phyloP scores from a whole-genome alignment of 495 filamentous ascomycete species.

The Hypomontagnella submonticulosa region DNA sequence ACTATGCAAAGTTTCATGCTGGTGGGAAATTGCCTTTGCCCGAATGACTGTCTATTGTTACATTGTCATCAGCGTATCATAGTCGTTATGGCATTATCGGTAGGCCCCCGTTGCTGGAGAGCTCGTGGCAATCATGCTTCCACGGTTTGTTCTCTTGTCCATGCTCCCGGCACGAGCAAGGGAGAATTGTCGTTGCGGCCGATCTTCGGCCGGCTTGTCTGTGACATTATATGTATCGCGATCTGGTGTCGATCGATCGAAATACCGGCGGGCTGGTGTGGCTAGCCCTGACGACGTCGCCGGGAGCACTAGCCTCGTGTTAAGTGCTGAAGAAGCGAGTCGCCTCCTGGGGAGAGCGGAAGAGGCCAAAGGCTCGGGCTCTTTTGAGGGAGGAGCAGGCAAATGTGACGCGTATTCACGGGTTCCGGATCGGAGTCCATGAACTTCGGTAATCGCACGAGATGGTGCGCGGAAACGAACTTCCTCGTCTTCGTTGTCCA shows the following conservation, averaged over 20 bases:
- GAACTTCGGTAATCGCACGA: constrained; percentile 68
- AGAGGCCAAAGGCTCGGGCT: constrained; percentile 45
- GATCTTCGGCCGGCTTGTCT: constrained; percentile 57
- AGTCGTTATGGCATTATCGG: constrained; percentile 39
- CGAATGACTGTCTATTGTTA: constrained; percentile 43
- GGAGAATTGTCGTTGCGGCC: constrained; percentile 54
- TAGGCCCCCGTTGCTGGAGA: constrained; percentile 39
- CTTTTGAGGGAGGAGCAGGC: constrained; percentile 43
- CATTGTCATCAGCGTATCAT: constrained; percentile 46
- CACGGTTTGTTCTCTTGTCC: constrained; percentile 52
- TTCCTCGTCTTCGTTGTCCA: constrained; percentile 60
- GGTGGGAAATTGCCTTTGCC: constrained; percentile 25
- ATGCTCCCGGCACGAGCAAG: constrained; percentile 55
- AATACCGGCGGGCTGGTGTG: constrained; percentile 54
- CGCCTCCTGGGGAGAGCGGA: constrained; percentile 58
- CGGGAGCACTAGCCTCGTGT: constrained; percentile 51
- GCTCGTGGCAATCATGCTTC: constrained; percentile 50
- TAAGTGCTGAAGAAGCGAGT: constrained; percentile 51
- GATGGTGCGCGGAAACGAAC: constrained; percentile 64
- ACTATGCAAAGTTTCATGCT: constrained; percentile 35
- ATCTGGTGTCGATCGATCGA: constrained; percentile 58
- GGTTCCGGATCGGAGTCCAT: constrained; percentile 45
- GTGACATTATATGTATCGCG: constrained; percentile 51
- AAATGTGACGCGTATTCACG: constrained; percentile 51
- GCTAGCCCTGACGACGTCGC: constrained; percentile 34